Base-by-base conservation (phyloP, 148 eudicot genomes). In the Vaccinium darrowii region DNA sequence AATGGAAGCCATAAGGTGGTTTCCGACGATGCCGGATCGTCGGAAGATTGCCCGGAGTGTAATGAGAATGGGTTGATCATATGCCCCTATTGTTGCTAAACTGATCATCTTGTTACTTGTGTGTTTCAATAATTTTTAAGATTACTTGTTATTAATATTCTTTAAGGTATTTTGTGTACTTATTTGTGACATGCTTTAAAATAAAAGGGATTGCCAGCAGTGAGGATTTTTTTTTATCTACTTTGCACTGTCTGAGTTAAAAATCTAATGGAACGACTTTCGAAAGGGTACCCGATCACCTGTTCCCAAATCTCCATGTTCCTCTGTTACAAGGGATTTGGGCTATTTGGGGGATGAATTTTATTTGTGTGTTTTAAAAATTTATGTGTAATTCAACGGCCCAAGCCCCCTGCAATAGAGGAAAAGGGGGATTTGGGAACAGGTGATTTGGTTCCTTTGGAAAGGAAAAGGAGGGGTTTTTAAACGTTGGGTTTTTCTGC, bases 21-120 rank as follows among this genome's bases (percentile, higher is more conserved):
- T 53, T 80, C 82, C 47, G 36, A 4, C 15, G 86, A 77, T 1
- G 86, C 33, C 12, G 81, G 79, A 67, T 57, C 18, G 63, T 13
- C 87, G 87, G 88, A 86, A 5, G 75, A 87, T 86, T 95, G 98
- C 85, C 72, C 72, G 30, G 94, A 91, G 77, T 95, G 98, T 85
- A 95, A 95, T 88, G 98, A 95, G 87, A 95, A 95, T 91, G 98
- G 98, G 79, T 84, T 95, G 90, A 88, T 93, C 82, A 90, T 93
- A 85, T 95, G 98, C 87, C 92, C 93, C 19, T 57, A 91, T 83
- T 95, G 98, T 63, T 91, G 89, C 83, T 93, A 85, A 84, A 82
- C n/a, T 73, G 50, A 12, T 23, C 33, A 50, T 50, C 36, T n/a
- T 8, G 10, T 52, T 50, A 51, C 14, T 50, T 50, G 39, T 15